A percentile compares a stretch with the other conserved stretches of the same genome.
phyloP scores from a whole-genome alignment of 768 basidiomycete genomes.

The Mycena crocata region DNA sequence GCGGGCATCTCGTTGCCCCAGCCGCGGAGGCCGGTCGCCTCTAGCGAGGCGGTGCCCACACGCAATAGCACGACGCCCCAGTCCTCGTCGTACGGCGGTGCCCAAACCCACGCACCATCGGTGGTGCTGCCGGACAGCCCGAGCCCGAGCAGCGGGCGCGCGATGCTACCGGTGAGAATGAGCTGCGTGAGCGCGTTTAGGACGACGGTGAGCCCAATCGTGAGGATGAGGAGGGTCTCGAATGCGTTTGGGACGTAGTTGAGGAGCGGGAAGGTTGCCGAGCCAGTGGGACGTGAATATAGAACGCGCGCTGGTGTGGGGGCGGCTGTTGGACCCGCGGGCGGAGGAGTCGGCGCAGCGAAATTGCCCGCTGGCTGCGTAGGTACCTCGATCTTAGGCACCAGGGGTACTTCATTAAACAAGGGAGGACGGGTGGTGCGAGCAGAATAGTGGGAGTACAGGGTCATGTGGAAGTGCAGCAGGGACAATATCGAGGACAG shows the following conservation, averaged over 20 bases:
- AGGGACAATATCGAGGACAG: slow-evolving; percentile 70
- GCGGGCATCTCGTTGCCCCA: slow-evolving; percentile 80
- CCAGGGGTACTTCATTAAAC: too few species aligned
- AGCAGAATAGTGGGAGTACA: slow-evolving; percentile 51
- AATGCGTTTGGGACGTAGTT: slow-evolving; percentile 82
- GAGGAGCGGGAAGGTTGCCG: slow-evolving; percentile 68
- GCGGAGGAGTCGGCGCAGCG: slow-evolving; percentile 28
- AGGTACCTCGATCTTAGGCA: slow-evolving; percentile 12
- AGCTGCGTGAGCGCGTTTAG: slow-evolving; percentile 77
- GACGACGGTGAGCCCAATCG: slow-evolving; percentile 67
- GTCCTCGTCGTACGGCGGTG: slow-evolving; percentile 34
- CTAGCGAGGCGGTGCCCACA: slow-evolving; percentile 79
- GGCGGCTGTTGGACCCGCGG: not conserved
- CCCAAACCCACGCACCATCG: slow-evolving; percentile 44
- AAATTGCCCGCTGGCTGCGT: slow-evolving; percentile 17
- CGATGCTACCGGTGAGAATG: slow-evolving; percentile 68
- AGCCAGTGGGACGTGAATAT: slow-evolving; percentile 31
- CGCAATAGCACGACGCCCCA: slow-evolving; percentile 73
- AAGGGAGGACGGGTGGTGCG: slow-evolving; percentile 27
- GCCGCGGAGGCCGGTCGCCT: slow-evolving; percentile 78
- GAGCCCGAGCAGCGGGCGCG: slow-evolving; percentile 70
- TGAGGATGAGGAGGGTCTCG: slow-evolving; percentile 69
- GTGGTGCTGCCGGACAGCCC: slow-evolving; percentile 41
- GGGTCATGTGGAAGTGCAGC: slow-evolving; percentile 73
- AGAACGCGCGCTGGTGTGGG: slow-evolving; percentile 9